phyloP scores from a whole-genome alignment of 2,329 filamentous ascomycete genomes.

The Mariannaea elegans region DNA sequence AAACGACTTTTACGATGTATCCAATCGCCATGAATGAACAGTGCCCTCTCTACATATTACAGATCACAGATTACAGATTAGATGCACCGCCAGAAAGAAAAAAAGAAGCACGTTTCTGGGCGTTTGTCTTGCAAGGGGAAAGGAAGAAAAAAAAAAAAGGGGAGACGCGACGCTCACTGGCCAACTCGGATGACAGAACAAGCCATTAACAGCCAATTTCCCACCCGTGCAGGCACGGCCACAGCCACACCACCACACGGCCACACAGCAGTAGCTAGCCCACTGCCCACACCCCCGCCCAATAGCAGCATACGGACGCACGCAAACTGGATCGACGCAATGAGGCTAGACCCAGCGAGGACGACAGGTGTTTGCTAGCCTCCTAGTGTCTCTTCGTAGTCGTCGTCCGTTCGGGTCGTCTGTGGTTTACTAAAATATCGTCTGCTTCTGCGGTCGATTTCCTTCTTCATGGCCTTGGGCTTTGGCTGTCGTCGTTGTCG shows the following conservation, averaged over 20 bases:
- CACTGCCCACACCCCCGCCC: neutral
- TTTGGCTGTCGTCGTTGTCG: neutral
- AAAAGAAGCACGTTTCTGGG: too few species aligned
- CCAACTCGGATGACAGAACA: conserved; percentile 36
- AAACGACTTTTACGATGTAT: neutral
- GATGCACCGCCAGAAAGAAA: too few species aligned
- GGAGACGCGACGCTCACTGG: conserved; percentile 36
- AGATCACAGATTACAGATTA: too few species aligned
- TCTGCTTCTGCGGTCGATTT: conserved; percentile 7
- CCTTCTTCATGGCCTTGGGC: neutral
- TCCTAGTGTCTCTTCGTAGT: neutral
- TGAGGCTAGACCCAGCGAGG: conserved; percentile 29
- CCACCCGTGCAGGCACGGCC: conserved; percentile 1
- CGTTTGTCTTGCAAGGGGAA: neutral
- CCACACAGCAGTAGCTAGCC: neutral
- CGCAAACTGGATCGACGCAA: conserved; percentile 4
- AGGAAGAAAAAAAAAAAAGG: conserved; percentile 32
- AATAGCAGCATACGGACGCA: neutral
- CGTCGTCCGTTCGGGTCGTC: conserved; percentile 1
- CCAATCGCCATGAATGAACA: too few species aligned
- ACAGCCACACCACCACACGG: neutral
- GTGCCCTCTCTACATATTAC: too few species aligned
- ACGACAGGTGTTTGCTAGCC: conserved; percentile 28
- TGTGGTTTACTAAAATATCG: too few species aligned
- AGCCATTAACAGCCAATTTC: conserved; percentile 42